Base-by-base conservation (phyloP, 2,329 filamentous ascomycete genomes). In the Ophiostoma sp. region DNA sequence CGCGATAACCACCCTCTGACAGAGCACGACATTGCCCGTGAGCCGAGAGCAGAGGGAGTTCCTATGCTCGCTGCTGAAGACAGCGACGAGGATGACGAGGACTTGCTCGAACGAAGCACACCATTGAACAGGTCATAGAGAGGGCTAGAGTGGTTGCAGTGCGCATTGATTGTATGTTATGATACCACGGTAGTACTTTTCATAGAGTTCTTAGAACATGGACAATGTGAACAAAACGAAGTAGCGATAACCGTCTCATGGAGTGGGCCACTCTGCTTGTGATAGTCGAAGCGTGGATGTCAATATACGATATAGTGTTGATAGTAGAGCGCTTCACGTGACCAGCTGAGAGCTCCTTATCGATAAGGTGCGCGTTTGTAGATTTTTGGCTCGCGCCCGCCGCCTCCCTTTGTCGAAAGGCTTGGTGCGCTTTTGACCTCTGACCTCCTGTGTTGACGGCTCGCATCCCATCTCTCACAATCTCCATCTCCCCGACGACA, bases 31-130 rank as follows among this genome's bases (percentile, higher is more conserved):
- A 42, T 18, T 11, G 60, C 60, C 16, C 38, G 60, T 16, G 60
- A 63, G 8, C 60, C 60, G 4, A n/a, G 66, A 75, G 55, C 41
- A 1, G 82, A 82, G 68, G 75, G 74, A 1, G 75, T 78, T 7
- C 77, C 78, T 0, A 82, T 83, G 78, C 72, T 82, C 58, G 73
- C 76, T 5, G 75, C 74, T 49, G 67, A 58, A 12, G 70, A 72
- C 5, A 64, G 49, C 12, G 68, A 70, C 8, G 72, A 62, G 40
- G 60, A 71, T 7, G 71, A 71, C 2, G 71, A 72, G 0, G 69
- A 68, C 18, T 67, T 67, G 3, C 9, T 68, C 36, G 44, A 36
- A 12, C 58, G n/a, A 16, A 14, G 27, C 9, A 38, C 27, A 12
- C 42, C 42, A 44, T 16, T 18, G 5, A 12, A 38, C 14, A 60